These are phyloP conservation scores for Eucalyptus rudis DNA, from an alignment of 345 rosid genomes.

Conservation along the genomic window DNA sequence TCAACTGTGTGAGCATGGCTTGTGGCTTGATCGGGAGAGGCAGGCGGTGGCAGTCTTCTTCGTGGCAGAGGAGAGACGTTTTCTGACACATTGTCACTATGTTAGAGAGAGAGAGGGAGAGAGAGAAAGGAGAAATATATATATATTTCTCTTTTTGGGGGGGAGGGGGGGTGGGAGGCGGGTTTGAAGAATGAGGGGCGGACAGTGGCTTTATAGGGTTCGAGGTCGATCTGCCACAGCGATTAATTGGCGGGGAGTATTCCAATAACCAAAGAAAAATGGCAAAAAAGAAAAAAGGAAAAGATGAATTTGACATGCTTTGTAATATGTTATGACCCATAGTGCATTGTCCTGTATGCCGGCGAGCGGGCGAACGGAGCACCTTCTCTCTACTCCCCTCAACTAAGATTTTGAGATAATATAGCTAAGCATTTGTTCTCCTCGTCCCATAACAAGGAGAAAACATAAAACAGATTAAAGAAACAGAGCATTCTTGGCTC, in stretches of 20 bases:
- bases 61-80: background rate
- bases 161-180: background rate
- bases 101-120: background rate
- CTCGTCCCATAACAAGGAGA: background rate
- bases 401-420: background rate
- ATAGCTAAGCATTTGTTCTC: background rate
- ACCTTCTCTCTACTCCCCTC: background rate
- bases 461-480: background rate
- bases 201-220: background rate
- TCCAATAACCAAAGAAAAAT: background rate
- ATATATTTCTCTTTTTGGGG: no score
- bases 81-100: background rate
- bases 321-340: background rate
- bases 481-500: background rate
- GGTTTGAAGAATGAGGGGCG: background rate
- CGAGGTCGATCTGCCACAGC: background rate
- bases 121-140: background rate
- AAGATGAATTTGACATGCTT: background rate
- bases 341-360: background rate
- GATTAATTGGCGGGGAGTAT: no score
- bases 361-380: background rate
- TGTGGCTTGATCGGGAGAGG: background rate
- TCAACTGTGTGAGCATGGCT: background rate
- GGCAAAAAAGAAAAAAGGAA: background rate
- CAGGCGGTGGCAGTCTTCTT: background rate